These are phyloP conservation scores for Cladobotryum protrusum DNA, from an alignment of 2,329 filamentous ascomycete genomes.

Conservation along the genomic window DNA sequence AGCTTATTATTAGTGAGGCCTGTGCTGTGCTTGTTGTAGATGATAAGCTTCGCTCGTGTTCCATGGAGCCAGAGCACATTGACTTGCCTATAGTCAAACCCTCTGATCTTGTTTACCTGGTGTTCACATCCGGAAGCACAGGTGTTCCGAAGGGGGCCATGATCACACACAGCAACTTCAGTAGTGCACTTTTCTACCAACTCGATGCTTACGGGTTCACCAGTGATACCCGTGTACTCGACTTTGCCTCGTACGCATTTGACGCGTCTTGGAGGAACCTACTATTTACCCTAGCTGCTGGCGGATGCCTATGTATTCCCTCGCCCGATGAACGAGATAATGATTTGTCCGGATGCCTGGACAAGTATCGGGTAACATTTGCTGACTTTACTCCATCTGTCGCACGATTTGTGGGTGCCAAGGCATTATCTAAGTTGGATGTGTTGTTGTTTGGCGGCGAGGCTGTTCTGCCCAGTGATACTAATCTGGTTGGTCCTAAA, in stretches of 20 bases:
- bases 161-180: slow-evolving; percentile 15
- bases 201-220: slow-evolving; percentile 14
- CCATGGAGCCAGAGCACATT: too few species aligned
- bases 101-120: slow-evolving; percentile 12
- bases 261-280: slow-evolving; percentile 17
- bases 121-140: slow-evolving; percentile 18
- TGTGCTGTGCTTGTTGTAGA: too few species aligned
- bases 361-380: slow-evolving; percentile 23
- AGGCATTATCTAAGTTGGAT: slow-evolving; percentile 8
- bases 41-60: too few species aligned
- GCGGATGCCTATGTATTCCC: slow-evolving; percentile 18
- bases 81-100: too few species aligned
- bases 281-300: slow-evolving; percentile 14
- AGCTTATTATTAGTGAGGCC: too few species aligned
- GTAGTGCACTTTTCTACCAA: slow-evolving; percentile 14
- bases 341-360: slow-evolving; percentile 27
- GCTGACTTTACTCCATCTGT: slow-evolving; percentile 12
- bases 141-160: slow-evolving; percentile 20
- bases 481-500: slow-evolving; percentile 6
- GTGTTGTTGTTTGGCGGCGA: slow-evolving; percentile 14
- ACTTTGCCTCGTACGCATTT: slow-evolving; percentile 20
- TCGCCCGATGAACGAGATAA: slow-evolving; percentile 6
- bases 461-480: slow-evolving; percentile 4
- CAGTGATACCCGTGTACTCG: slow-evolving; percentile 14
- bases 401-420: slow-evolving; percentile 9